Evolutionary conservation across 2,329 filamentous ascomycete species (phyloP).

Genomic region (Penicillium hesseltinei): DNA sequence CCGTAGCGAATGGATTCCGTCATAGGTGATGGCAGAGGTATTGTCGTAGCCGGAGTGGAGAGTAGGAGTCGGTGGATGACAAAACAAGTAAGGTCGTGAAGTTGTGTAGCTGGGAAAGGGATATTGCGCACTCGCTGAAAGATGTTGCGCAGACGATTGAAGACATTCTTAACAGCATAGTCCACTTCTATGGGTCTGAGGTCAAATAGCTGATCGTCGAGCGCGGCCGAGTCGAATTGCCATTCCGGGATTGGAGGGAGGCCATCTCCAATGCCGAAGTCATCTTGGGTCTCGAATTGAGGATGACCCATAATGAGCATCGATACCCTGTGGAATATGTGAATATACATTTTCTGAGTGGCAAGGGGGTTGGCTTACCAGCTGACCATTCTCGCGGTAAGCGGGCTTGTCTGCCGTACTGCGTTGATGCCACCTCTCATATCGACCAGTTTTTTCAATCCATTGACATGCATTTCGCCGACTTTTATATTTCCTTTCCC

Average conservation of each 20-base stretch:
- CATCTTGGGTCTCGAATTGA: slow-evolving; percentile 55
- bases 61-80: slow-evolving; percentile 52
- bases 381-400: slow-evolving; percentile 56
- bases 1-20: slow-evolving; percentile 51
- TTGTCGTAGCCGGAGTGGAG: background rate
- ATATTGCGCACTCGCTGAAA: slow-evolving; percentile 37
- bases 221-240: slow-evolving; percentile 35
- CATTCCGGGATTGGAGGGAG: slow-evolving; percentile 52
- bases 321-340: slow-evolving; percentile 50
- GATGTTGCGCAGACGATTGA: slow-evolving; percentile 47
- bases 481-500: slow-evolving; percentile 53
- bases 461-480: slow-evolving; percentile 51
- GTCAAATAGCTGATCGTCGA: slow-evolving; percentile 9
- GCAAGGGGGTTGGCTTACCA: slow-evolving; percentile 42
- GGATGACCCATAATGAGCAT: slow-evolving; percentile 54
- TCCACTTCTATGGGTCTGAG: slow-evolving; percentile 34
- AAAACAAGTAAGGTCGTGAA: slow-evolving; percentile 58
- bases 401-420: slow-evolving; percentile 50
- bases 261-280: slow-evolving; percentile 49
- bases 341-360: background rate
- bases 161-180: slow-evolving; percentile 35
- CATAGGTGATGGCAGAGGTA: slow-evolving; percentile 18
- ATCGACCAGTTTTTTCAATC: slow-evolving; percentile 50
- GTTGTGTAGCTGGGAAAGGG: slow-evolving; percentile 38
- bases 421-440: slow-evolving; percentile 53